Percentiles rank a stretch among this genome's conserved stretches.
Conservation (phyloP, 1,139 yeast species). For the Diutina scorzettiae region DNA sequence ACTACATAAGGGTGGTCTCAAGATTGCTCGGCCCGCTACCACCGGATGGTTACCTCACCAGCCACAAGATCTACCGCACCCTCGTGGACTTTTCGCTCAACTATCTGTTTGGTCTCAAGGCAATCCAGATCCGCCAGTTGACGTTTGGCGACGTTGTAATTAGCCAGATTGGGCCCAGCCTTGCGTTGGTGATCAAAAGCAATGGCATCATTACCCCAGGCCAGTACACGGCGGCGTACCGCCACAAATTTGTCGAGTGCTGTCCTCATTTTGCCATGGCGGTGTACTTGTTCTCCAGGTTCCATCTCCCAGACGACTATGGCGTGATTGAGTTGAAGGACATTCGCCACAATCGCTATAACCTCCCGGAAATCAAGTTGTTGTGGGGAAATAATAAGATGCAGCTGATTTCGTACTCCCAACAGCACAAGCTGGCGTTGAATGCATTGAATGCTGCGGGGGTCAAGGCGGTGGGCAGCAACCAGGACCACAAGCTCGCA, state of each 20-base stretch:
- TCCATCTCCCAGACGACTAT: conserved; percentile 21
- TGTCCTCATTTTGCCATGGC: conserved; percentile 22
- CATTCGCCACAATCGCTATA: background rate
- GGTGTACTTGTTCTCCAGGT: conserved; percentile 19
- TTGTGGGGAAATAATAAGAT: conserved; percentile 18
- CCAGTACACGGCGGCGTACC: conserved; percentile 14
- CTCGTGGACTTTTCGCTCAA: background rate
- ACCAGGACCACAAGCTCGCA: conserved; percentile 13
- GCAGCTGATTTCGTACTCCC: conserved; percentile 16
- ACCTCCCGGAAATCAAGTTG: conserved; percentile 9
- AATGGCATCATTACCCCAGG: background rate
- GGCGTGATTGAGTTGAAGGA: conserved; percentile 10
- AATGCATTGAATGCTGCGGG: conserved; percentile 14
- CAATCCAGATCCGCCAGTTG: background rate
- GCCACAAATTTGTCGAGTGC: conserved; percentile 18
- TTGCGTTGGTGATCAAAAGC: background rate
- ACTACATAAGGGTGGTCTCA: background rate
- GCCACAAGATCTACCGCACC: background rate
- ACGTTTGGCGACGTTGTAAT: background rate
- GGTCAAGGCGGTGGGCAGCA: conserved; percentile 14
- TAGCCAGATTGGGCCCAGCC: background rate
- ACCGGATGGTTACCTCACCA: background rate
- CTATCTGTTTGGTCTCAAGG: background rate
- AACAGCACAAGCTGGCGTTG: conserved; percentile 19
- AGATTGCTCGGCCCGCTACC: background rate